Conservation (phyloP, 129 eudicot genomes). For the Calendula officinalis region DNA sequence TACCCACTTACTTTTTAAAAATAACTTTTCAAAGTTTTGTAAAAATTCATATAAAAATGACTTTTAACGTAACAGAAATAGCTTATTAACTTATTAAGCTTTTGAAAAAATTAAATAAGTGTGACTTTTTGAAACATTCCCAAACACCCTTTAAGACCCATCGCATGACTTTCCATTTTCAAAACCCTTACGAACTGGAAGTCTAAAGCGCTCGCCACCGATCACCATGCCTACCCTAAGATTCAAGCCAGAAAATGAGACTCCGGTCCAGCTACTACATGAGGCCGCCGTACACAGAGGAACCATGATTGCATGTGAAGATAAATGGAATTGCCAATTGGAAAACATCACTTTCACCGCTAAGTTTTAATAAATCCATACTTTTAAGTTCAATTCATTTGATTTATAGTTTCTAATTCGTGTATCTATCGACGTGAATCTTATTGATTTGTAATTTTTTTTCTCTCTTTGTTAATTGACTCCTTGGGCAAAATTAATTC, state of each 20-base stretch:
- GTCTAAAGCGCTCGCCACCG: conserved; percentile 32
- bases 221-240: background rate
- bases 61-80: too few relatives aligned
- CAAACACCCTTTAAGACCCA: background rate
- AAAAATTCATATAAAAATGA: too few relatives aligned
- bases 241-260: conserved; percentile 23
- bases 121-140: too few relatives aligned
- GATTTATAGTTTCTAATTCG: background rate
- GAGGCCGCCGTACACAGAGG: conserved; percentile 63
- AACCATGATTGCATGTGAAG: conserved; percentile 90
- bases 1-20: too few relatives aligned
- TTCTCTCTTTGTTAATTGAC: background rate
- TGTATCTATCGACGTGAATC: background rate
- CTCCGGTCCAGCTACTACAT: conserved; percentile 41
- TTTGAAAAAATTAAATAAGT: too few relatives aligned
- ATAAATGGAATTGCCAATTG: conserved; percentile 96
- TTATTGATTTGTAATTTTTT: conserved; percentile 4
- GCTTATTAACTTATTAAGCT: too few relatives aligned
- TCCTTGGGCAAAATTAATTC: background rate
- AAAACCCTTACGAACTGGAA: conserved; percentile 18
- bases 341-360: conserved; percentile 94
- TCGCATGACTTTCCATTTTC: conserved; percentile 18
- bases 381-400: background rate
- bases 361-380: conserved; percentile 41
- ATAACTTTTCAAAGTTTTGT: too few relatives aligned